Percentiles rank a stretch among this genome's conserved stretches.
phyloP scores from a whole-genome alignment of 2,329 filamentous ascomycete genomes.

The Cytospora piceicola region DNA sequence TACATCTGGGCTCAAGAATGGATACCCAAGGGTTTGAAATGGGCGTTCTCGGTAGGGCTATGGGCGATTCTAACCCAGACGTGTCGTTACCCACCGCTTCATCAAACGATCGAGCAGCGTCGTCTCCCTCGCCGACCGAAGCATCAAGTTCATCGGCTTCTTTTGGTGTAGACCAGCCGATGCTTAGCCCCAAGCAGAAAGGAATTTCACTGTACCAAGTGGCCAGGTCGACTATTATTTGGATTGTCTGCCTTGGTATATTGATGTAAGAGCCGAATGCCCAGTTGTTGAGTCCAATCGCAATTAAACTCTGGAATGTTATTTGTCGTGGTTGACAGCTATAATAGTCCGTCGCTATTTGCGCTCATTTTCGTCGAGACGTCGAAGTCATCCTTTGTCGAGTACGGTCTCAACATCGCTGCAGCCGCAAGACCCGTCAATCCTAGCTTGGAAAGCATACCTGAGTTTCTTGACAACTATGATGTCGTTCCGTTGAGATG shows the following conservation, averaged over 20 bases:
- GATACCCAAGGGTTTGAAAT: neutral
- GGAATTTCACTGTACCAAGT: neutral
- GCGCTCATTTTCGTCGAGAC: constrained; percentile 1
- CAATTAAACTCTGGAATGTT: neutral
- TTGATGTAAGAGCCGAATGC: constrained; percentile 1
- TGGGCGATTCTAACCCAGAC: neutral
- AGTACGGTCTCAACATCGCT: neutral
- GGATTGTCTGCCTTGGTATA: neutral
- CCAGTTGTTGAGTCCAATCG: neutral
- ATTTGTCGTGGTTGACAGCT: neutral
- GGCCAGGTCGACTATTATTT: neutral
- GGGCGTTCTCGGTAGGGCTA: neutral
- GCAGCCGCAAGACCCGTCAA: neutral
- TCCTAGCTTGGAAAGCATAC: neutral
- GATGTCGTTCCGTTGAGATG: constrained; percentile 40
- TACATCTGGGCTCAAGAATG: neutral
- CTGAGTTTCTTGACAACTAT: neutral
- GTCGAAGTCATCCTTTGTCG: neutral
- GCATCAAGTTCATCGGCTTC: neutral
- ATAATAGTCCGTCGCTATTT: neutral
- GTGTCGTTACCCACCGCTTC: neutral
- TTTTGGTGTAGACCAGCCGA: neutral
- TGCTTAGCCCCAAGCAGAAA: neutral
- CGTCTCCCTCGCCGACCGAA: neutral
- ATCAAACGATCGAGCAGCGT: neutral